Conservation (phyloP, 1,284 basidiomycete genomes). For the Phenoliferia sp. region DNA sequence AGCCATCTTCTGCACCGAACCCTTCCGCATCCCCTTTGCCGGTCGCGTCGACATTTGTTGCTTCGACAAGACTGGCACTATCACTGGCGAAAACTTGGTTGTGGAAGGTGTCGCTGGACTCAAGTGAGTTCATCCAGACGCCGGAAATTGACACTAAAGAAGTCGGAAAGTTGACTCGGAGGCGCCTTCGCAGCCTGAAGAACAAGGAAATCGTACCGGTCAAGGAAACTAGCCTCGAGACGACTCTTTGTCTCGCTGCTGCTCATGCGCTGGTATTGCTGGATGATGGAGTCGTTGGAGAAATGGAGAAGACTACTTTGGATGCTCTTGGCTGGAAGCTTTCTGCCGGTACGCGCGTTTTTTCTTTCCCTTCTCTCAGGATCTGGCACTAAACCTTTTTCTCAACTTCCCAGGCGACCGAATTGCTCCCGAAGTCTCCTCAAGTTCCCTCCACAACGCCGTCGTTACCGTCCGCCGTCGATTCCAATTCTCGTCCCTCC, state of each 20-base stretch:
- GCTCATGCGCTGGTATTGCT: conserved; percentile 93
- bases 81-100: conserved; percentile 90
- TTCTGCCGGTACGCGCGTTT: conserved; percentile 53
- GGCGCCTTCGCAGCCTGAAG: conserved; percentile 5
- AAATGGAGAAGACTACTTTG: conserved; percentile 97
- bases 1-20: conserved; percentile 97
- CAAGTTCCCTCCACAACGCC: conserved; percentile 28
- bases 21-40: conserved; percentile 89
- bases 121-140: no score
- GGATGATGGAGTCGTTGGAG: conserved; percentile 85
- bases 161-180: no score
- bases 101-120: conserved; percentile 85
- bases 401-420: conserved; percentile 48
- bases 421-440: conserved; percentile 52
- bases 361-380: background rate
- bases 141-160: no score
- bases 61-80: conserved; percentile 96
- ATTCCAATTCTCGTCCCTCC: conserved; percentile 91
- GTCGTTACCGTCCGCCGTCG: conserved; percentile 72
- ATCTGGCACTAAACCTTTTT: background rate
- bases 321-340: conserved; percentile 89
- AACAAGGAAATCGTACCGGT: conserved; percentile 70
- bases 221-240: conserved; percentile 67
- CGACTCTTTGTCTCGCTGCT: conserved; percentile 81
- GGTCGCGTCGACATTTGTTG: conserved; percentile 94